A percentile compares a stretch with the other conserved stretches of the same genome.
These are phyloP conservation scores for Penicillium canescens DNA, from an alignment of 495 filamentous ascomycete genomes.

Conservation along the genomic window DNA sequence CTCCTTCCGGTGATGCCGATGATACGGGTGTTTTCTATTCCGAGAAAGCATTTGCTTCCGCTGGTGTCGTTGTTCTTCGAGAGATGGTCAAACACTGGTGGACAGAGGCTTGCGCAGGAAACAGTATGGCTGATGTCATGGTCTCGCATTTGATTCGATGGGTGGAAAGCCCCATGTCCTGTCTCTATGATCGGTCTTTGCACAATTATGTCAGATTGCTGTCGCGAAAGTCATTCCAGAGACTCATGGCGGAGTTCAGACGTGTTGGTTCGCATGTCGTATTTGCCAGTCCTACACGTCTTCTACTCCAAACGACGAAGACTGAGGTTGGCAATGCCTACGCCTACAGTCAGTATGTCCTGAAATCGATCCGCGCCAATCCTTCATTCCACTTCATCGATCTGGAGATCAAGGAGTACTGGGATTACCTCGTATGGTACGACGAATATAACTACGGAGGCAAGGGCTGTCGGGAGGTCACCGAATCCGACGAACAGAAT, in stretches of 20 bases:
- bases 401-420: conserved; percentile 97
- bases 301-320: conserved; percentile 95
- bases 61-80: conserved; percentile 82
- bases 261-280: conserved; percentile 92
- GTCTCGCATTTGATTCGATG: conserved; percentile 96
- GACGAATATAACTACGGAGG: conserved; percentile 99
- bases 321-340: conserved; percentile 95
- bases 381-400: conserved; percentile 97
- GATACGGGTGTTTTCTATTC: conserved; percentile 71
- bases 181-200: conserved; percentile 93
- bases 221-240: conserved; percentile 92
- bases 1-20: conserved; percentile 66
- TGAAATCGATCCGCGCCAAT: conserved; percentile 93
- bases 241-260: conserved; percentile 95
- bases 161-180: conserved; percentile 88
- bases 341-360: conserved; percentile 93
- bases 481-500: conserved; percentile 80
- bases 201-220: conserved; percentile 99
- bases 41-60: conserved; percentile 90
- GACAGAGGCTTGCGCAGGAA: conserved; percentile 88
- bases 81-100: conserved; percentile 99
- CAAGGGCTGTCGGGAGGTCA: conserved; percentile 81
- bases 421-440: conserved; percentile 99
- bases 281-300: conserved; percentile 83
- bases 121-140: conserved; percentile 94